Base-by-base conservation (phyloP, 202 grass and related monocot genomes). In the Setaria italica region DNA sequence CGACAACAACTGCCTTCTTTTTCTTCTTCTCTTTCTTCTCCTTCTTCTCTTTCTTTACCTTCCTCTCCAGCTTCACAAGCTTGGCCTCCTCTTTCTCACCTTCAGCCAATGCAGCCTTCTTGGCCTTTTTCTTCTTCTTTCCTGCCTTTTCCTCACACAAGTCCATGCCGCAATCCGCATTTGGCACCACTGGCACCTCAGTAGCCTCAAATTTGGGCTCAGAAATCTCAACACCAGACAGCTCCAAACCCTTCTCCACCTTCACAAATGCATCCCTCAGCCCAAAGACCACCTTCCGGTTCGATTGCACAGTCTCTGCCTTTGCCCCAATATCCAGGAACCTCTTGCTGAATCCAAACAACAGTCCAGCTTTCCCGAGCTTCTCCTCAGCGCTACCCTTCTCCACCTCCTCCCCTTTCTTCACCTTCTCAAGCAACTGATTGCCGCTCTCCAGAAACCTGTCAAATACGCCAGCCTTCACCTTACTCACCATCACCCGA, bases 211-310 rank as follows among this genome's bases (percentile, higher is more conserved):
- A 81, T 46, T 82, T 59, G 5, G 85, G 79, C 63, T 62, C 10
- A 46, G 33, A 4, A 74, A 99, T 87, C 63, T 80, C 65, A 79
- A 92, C 10, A 25, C 88, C 90, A 51, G 84, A 91, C 20, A 94
- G 83, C 72, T 92, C 72, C 53, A 91, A 83, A 65, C 90, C 87
- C 80, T 87, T 96, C 72, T 99, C 96, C 0, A 96, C 56, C 72
- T 92, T 99, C 66, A 95, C 82, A 80, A 99, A 99, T 6, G 76
- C 82, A 71, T 89, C 90, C 78, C 86, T 88, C 85, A 99, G 74
- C 77, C 72, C 77, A 77, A 94, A 92, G 77, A 96, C 37, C 57
- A 82, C 72, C 80, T 91, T 94, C 37, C 94, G 72, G 63, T 99
- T 99, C 1, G 15, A 87, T 79, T 92, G 93, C 78, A 96, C 78